A percentile compares a stretch with the other conserved stretches of the same genome.
Evolutionary conservation across 1,139 yeast genomes (phyloP).

Genomic region (Hansenula sp.): DNA sequence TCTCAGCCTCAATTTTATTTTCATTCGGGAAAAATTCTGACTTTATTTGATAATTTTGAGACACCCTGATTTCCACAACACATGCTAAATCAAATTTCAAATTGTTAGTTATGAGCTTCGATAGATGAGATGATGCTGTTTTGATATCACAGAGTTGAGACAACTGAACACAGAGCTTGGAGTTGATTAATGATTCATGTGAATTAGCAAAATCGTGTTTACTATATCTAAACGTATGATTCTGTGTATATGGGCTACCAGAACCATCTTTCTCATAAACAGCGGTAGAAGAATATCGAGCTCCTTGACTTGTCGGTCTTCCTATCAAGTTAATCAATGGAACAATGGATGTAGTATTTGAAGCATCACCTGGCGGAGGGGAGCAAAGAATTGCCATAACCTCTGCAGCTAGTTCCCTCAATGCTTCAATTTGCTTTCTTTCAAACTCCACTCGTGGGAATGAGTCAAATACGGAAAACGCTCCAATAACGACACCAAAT

Average conservation of each 20-base stretch:
- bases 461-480: conserved; percentile 56
- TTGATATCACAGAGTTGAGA: conserved; percentile 39
- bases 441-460: conserved; percentile 37
- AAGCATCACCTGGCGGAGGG: conserved; percentile 19
- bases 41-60: conserved; percentile 40
- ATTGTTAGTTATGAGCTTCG: conserved; percentile 36
- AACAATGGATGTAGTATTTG: not conserved
- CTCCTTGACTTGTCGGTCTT: conserved; percentile 45
- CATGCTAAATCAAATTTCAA: conserved; percentile 48
- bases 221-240: conserved; percentile 39
- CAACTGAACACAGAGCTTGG: conserved; percentile 37
- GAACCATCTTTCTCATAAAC: conserved; percentile 61
- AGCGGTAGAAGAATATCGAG: conserved; percentile 30
- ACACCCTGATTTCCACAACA: conserved; percentile 52
- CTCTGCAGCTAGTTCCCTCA: conserved; percentile 38
- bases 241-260: conserved; percentile 52
- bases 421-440: conserved; percentile 29
- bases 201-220: conserved; percentile 26
- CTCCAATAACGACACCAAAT: conserved; percentile 47
- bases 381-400: conserved; percentile 41
- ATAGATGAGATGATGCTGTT: conserved; percentile 38
- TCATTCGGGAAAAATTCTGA: conserved; percentile 39
- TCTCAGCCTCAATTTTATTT: conserved; percentile 41
- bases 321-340: conserved; percentile 36
- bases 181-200: conserved; percentile 14